Conservation (phyloP, 148 eudicot species). For the Rhododendron vialii region DNA sequence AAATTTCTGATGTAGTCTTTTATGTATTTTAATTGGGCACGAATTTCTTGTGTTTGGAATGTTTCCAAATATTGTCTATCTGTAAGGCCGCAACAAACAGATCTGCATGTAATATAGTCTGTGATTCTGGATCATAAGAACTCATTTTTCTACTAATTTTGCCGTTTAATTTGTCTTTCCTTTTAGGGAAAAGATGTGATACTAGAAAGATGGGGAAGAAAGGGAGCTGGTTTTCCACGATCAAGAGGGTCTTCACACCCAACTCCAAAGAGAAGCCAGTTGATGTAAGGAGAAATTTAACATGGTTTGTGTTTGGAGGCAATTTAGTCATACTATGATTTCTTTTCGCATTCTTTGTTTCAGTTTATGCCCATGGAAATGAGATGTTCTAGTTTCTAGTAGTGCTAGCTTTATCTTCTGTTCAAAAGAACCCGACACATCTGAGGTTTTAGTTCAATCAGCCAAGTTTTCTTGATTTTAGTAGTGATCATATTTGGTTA, state of each 20-base stretch:
- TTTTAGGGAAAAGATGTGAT: slow-evolving; percentile 43
- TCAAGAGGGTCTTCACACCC: slow-evolving; percentile 74
- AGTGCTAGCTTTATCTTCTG: neutral
- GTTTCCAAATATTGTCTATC: neutral
- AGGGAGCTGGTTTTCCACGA: slow-evolving; percentile 98
- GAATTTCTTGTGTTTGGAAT: neutral
- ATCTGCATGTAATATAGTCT: neutral
- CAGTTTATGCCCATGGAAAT: neutral
- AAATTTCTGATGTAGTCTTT: neutral
- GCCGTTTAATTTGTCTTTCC: neutral
- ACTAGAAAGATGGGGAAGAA: slow-evolving; percentile 89
- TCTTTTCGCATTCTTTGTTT: neutral
- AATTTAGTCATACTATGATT: neutral
- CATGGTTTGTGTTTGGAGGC: neutral
- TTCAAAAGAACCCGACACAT: neutral
- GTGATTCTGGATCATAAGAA: neutral
- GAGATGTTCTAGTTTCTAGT: neutral
- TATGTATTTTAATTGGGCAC: neutral
- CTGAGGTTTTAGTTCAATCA: neutral
- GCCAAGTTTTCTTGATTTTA: neutral
- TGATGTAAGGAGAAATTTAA: slow-evolving; percentile 45
- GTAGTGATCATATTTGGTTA: neutral
- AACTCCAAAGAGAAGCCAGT: slow-evolving; percentile 70
- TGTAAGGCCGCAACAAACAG: neutral
- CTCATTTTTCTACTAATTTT: neutral